Conservation (phyloP, 2,329 filamentous ascomycete genomes). For the Calonectria pteridis region DNA sequence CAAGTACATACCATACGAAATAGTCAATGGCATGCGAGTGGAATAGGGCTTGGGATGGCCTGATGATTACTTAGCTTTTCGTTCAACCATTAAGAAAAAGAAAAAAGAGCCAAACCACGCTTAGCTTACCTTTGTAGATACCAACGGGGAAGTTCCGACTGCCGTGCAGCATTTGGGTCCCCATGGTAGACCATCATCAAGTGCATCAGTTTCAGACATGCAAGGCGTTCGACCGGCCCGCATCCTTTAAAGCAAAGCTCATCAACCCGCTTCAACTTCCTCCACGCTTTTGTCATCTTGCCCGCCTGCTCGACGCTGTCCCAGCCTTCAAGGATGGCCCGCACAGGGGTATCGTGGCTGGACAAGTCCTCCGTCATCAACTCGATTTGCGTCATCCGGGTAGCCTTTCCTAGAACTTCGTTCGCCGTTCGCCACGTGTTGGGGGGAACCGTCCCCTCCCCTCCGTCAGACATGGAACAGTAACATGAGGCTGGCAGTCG, state of each 20-base stretch:
- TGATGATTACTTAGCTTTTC: conserved; percentile 12
- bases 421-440: conserved; percentile 46
- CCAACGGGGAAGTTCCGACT: conserved; percentile 42
- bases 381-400: conserved; percentile 32
- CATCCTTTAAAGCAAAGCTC: conserved; percentile 40
- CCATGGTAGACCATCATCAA: conserved; percentile 43
- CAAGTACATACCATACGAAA: conserved; percentile 44
- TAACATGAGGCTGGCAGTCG: not conserved
- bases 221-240: conserved; percentile 39
- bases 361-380: conserved; percentile 32
- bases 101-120: no score
- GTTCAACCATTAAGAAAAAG: rapidly evolving
- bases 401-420: conserved; percentile 27
- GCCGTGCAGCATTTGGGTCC: conserved; percentile 38
- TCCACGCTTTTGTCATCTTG: conserved; percentile 44
- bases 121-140: conserved; percentile 40
- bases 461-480: not conserved
- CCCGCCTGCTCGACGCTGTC: conserved; percentile 43
- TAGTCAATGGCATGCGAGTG: conserved; percentile 49
- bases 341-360: conserved; percentile 42
- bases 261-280: conserved; percentile 42
- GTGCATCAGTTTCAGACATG: conserved; percentile 42
- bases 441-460: not conserved
- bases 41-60: conserved; percentile 45
- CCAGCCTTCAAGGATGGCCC: conserved; percentile 46